Conservation (phyloP, 345 rosid genomes). For the Dipteronia dyeriana region DNA sequence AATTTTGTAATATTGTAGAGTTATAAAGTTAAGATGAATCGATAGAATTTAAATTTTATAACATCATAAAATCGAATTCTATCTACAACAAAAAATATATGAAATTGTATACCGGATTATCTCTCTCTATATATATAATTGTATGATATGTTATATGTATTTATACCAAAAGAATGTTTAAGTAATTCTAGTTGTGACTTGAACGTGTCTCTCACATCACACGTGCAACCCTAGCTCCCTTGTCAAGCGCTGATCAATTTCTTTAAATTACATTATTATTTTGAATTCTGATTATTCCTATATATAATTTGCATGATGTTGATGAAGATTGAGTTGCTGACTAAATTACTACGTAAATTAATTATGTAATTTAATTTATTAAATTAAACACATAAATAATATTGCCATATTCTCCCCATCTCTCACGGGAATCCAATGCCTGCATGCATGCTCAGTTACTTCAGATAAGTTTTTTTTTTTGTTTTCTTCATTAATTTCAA, state of each 20-base stretch:
- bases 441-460: constrained; percentile 8
- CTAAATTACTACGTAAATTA: neutral
- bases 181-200: constrained; percentile 3
- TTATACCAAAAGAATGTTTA: neutral
- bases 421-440: constrained; percentile 41
- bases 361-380: neutral
- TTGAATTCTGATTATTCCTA: neutral
- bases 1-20: too few relatives aligned
- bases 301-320: neutral
- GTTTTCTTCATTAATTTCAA: neutral
- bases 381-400: neutral
- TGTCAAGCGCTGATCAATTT: constrained; percentile 9
- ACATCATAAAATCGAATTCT: too few relatives aligned
- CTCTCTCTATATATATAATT: too few relatives aligned
- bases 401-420: neutral
- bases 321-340: constrained; percentile 4
- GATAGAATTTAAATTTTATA: too few relatives aligned
- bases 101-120: too few relatives aligned
- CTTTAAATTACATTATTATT: neutral
- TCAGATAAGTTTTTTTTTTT: neutral
- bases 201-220: constrained; percentile 26
- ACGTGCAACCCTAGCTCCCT: constrained; percentile 18
- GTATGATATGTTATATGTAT: too few relatives aligned
- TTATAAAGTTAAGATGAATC: too few relatives aligned
- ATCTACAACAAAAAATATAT: too few relatives aligned